phyloP scores from a whole-genome alignment of 805 yeast genomes.

The Candida ponderosae region DNA sequence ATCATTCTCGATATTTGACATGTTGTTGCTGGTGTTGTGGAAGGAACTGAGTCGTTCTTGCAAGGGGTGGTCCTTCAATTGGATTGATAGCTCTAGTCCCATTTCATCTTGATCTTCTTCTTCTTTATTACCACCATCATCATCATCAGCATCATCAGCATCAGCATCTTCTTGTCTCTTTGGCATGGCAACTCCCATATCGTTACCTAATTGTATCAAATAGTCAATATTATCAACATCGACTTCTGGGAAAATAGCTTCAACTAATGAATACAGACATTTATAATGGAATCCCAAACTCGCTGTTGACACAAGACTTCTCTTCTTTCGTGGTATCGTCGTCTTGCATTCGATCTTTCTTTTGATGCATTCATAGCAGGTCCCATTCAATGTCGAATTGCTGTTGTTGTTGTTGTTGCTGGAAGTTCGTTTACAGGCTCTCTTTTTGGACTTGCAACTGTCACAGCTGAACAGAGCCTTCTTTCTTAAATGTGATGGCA shows the following conservation, averaged over 20 bases:
- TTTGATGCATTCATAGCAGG: not conserved
- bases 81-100: too few species aligned
- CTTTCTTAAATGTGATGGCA: not conserved
- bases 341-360: not conserved
- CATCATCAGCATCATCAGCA: not conserved
- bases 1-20: not conserved
- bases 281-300: not conserved
- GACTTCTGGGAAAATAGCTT: not conserved
- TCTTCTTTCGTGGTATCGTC: not conserved
- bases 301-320: not conserved
- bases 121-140: not conserved
- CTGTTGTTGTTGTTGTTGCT: too few species aligned
- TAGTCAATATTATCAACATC: slow-evolving; percentile 1
- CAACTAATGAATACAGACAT: not conserved
- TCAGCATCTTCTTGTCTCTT: too few species aligned
- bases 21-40: too few species aligned
- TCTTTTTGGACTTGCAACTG: not conserved
- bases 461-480: slow-evolving; percentile 1
- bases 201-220: not conserved
- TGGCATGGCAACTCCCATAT: not conserved
- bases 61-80: too few species aligned
- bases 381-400: not conserved
- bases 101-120: not conserved
- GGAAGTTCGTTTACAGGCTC: not conserved
- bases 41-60: too few species aligned